Conservation (phyloP, 352 stramenopile species). For the Pythium insidiosum region DNA sequence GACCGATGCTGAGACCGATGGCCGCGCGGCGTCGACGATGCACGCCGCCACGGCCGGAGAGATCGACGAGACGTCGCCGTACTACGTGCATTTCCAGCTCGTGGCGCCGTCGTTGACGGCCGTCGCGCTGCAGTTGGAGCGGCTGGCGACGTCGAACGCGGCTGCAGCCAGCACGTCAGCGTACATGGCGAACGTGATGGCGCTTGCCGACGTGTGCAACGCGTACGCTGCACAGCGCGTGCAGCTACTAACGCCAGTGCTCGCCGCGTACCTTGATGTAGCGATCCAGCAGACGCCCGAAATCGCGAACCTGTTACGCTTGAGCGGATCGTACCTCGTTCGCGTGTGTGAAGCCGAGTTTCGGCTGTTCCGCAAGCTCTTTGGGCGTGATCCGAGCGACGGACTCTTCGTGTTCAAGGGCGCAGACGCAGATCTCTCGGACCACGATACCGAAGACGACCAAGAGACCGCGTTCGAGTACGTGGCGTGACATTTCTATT, state of each 20-base stretch:
- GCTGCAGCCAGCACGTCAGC: slow-evolving; percentile 18
- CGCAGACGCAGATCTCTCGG: slow-evolving; percentile 14
- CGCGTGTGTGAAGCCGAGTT: slow-evolving; percentile 72
- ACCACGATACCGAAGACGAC: slow-evolving; percentile 27
- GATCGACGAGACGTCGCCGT: slow-evolving; percentile 62
- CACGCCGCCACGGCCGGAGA: slow-evolving; percentile 17
- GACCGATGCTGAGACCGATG: not conserved
- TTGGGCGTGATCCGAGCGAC: slow-evolving; percentile 49
- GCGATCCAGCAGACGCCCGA: slow-evolving; percentile 49
- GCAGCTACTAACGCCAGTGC: slow-evolving; percentile 39
- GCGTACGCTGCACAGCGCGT: slow-evolving; percentile 54
- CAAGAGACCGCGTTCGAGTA: slow-evolving; percentile 62
- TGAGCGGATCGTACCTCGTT: slow-evolving; percentile 54
- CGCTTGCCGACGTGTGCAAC: slow-evolving; percentile 42
- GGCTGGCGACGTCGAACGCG: slow-evolving; percentile 20
- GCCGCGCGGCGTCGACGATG: slow-evolving; percentile 1
- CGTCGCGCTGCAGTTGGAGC: slow-evolving; percentile 53
- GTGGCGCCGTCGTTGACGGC: slow-evolving; percentile 49
- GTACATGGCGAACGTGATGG: slow-evolving; percentile 29
- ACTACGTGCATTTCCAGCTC: slow-evolving; percentile 76
- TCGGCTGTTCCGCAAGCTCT: slow-evolving; percentile 62
- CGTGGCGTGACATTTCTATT: too few species aligned
- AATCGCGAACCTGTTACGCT: slow-evolving; percentile 56
- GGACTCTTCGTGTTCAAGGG: slow-evolving; percentile 36
- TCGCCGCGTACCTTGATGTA: slow-evolving; percentile 38